Evolutionary conservation across 495 filamentous ascomycete species (phyloP), one percentile per base, ranked within the genome.

Genomic region (Lichina pygmaea): DNA sequence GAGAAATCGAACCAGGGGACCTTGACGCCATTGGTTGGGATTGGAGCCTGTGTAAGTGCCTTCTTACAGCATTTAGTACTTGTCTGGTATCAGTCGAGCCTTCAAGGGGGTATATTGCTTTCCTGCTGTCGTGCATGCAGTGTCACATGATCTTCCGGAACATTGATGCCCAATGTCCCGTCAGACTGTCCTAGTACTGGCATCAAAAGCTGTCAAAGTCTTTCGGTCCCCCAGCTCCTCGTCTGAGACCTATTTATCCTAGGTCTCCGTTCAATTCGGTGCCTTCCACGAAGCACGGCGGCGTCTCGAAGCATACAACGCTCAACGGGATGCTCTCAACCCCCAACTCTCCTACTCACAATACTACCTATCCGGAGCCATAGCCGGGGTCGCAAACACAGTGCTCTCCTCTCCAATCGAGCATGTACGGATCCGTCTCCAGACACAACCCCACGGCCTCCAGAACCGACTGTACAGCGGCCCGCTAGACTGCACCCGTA

Each of bases 341-440:
- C 60, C 63, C 32, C 57, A 64, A 43, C 72, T 89, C 33, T 71
- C 67, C 6, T 93, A 92, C 58, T 57, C 60, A 7, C 82, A 95
- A 61, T 95, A 92, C 70, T 95, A 81, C 64, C 64, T 75, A 37
- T 73, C 86, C 12, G 89, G 89, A 49, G 83, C 86, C 43, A 86
- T 91, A 57, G 89, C 89, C 17, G 89, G 89, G 52, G 60, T 97
- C 45, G 77, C 86, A 54, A 97, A 97, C 65, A 77, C 71, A 10
- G 66, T 85, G 9, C 72, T 95, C 53, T 93, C 86, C 0, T 74
- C 75, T 0, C 89, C 89, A 8, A 94, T 97, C 59, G 89, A 97
- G 62, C 91, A 97, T 62, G 77, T 97, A 51, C 78, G 89, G 59
- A 97, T 97, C 61, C 73, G 89, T n/a, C 64, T 97, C 51, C 89